Evolutionary conservation across 345 rosid genomes (phyloP).

Genomic region (Murraya paniculata): DNA sequence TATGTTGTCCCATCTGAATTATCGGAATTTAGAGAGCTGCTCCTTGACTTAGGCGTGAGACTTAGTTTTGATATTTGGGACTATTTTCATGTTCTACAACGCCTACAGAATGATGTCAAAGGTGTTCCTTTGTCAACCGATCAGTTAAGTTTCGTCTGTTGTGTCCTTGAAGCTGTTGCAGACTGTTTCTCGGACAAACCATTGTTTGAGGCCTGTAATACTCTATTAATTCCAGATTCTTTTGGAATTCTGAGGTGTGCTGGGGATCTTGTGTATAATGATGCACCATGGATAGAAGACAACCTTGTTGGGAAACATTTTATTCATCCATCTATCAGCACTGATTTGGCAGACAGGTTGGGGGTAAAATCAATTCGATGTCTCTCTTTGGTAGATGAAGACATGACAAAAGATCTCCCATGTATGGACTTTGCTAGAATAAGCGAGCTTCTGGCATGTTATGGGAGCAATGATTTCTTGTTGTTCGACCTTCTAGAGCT

Average conservation of each 20-base stretch:
- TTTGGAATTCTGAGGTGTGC: slow-evolving; percentile 56
- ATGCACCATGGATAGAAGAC: slow-evolving; percentile 97
- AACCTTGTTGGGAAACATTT: slow-evolving; percentile 60
- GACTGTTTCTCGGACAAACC: slow-evolving; percentile 61
- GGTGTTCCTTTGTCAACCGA: slow-evolving; percentile 62
- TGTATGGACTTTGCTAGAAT: slow-evolving; percentile 84
- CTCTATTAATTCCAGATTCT: slow-evolving; percentile 72
- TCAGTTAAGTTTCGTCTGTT: slow-evolving; percentile 66
- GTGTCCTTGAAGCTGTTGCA: slow-evolving; percentile 83
- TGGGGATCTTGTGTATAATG: slow-evolving; percentile 77
- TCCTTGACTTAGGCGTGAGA: slow-evolving; percentile 75
- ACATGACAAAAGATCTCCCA: slow-evolving; percentile 82
- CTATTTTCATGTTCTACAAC: slow-evolving; percentile 69
- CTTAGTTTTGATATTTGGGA: slow-evolving; percentile 80
- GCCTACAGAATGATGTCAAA: slow-evolving; percentile 60
- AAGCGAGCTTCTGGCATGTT: slow-evolving; percentile 67
- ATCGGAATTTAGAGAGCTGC: slow-evolving; percentile 72
- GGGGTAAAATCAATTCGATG: slow-evolving; percentile 87
- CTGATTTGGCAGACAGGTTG: slow-evolving; percentile 77
- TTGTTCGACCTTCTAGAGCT: slow-evolving; percentile 92
- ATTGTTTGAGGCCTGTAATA: slow-evolving; percentile 46
- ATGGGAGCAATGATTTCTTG: slow-evolving; percentile 76
- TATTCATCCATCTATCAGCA: slow-evolving; percentile 76
- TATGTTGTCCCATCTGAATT: slow-evolving; percentile 97
- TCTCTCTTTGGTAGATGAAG: slow-evolving; percentile 74